Evolutionary conservation across 2,329 filamentous ascomycete genomes (phyloP).

Genomic region (Botrytis fabae): DNA sequence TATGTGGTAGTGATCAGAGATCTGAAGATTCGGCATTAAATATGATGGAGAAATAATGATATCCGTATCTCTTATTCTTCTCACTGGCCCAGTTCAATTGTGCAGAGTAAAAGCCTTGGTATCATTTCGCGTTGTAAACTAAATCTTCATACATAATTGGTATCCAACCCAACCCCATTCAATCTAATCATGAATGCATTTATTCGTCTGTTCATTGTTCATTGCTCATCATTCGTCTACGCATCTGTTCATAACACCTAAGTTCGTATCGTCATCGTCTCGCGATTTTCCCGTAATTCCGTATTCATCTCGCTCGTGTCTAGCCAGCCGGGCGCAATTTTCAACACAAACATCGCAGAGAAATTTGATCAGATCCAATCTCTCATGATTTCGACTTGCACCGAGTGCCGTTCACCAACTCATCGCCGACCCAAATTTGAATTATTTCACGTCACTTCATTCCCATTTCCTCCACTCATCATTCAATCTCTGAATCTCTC

Average conservation of each 20-base stretch:
- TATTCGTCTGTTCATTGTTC: neutral
- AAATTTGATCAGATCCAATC: neutral
- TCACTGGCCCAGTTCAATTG: neutral
- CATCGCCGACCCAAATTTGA: neutral
- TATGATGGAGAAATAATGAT: neutral
- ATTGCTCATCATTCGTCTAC: neutral
- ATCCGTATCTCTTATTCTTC: neutral
- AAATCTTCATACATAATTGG: neutral
- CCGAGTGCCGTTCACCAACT: neutral
- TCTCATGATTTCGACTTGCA: neutral
- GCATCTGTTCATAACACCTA: neutral
- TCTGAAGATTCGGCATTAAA: neutral
- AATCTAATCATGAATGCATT: neutral
- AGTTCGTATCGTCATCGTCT: neutral
- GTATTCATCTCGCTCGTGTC: neutral
- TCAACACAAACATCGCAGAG: neutral
- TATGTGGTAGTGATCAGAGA: neutral
- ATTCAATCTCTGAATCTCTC: conserved; percentile 50
- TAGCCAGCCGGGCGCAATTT: neutral
- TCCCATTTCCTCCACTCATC: conserved; percentile 56
- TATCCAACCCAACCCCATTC: neutral
- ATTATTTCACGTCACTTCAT: conserved; percentile 33
- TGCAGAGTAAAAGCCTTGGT: neutral
- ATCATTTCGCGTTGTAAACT: neutral
- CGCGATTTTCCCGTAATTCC: neutral